Evolutionary conservation across 371 early-diverging fungal species (phyloP), one percentile per base, ranked within the genome.

Genomic region (Basidiobolus meristosporus): DNA sequence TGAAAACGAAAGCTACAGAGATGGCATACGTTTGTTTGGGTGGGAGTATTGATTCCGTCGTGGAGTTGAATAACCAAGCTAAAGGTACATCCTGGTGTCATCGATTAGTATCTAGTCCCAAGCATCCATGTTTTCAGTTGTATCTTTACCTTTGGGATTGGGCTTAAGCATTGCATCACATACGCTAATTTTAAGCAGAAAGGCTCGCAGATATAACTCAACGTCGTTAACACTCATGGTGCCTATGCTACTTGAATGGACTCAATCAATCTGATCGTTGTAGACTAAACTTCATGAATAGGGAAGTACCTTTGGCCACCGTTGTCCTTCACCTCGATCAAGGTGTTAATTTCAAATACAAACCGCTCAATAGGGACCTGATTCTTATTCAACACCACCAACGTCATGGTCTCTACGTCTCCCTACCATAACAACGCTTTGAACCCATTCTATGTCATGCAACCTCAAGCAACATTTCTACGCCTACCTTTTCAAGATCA

Each of bases 321-420:
- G 32, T 18, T 15, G 26, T 11, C 21, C 41, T 41, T 42, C 10
- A 43, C 46, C 6, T 47, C 45, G 41, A 60, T 28, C 0, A 58
- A 21, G 0, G 64, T 50, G 34, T 55, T 43, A 9, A 69, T 50
- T 34, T 68, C 59, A 41, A 73, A 62, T 4, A 63, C 64, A 49
- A 67, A 70, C 21, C 62, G 57, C 38, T 73, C 68, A 7, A 66
- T 23, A 0, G 59, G 53, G 7, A 19, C 36, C 2, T 39, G 38
- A 17, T 40, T 37, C 7, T 38, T 22, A 3, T 45, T 41, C 38
- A 42, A 39, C 2, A 73, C 50, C 1, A 54, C 53, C 7, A 70
- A 6, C n/a, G 54, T 38, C 6, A 73, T 44, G 16, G 40, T 46
- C 28, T 46, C 45, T 11, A 67, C 50, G 7, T 45, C 33, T 2